These are phyloP conservation scores for Exophiala aquamarina DNA, from an alignment of 2,329 filamentous ascomycete genomes.

Conservation along the genomic window DNA sequence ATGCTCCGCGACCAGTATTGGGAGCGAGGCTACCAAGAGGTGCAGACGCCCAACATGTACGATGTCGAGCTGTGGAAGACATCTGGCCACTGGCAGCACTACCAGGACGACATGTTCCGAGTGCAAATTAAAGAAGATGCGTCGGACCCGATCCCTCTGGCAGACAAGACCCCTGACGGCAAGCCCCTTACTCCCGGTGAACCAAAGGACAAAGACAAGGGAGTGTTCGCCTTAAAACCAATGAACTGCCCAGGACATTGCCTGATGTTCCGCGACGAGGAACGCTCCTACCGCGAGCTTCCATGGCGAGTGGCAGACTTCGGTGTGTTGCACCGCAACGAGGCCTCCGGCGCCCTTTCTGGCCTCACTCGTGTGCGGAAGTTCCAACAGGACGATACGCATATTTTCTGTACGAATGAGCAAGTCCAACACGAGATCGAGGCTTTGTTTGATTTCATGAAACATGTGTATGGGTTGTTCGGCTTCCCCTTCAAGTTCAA, in stretches of 20 bases:
- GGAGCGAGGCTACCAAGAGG: slow-evolving; percentile 90
- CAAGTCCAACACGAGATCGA: slow-evolving; percentile 76
- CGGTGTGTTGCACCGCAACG: slow-evolving; percentile 91
- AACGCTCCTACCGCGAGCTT: slow-evolving; percentile 83
- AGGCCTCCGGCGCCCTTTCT: slow-evolving; percentile 86
- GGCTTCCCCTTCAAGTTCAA: slow-evolving; percentile 92
- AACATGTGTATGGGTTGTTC: slow-evolving; percentile 75
- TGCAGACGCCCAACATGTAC: slow-evolving; percentile 95
- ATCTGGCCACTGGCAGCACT: slow-evolving; percentile 91
- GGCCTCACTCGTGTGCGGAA: slow-evolving; percentile 89
- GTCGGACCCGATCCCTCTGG: slow-evolving; percentile 25
- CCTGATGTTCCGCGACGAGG: slow-evolving; percentile 74
- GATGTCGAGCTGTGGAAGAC: slow-evolving; percentile 91
- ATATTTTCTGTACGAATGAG: slow-evolving; percentile 89
- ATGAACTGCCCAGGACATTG: slow-evolving; percentile 99
- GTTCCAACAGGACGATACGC: slow-evolving; percentile 95
- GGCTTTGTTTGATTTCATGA: slow-evolving; percentile 82
- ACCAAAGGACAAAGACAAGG: slow-evolving; percentile 63
- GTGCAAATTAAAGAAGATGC: slow-evolving; percentile 53
- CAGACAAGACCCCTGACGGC: slow-evolving; percentile 26
- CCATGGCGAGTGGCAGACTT: slow-evolving; percentile 94
- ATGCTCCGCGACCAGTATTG: slow-evolving; percentile 87
- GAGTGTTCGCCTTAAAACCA: slow-evolving; percentile 81
- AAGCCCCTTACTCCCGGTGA: slow-evolving; percentile 34
- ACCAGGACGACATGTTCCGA: slow-evolving; percentile 95